These are phyloP conservation scores for Penicillium occitanis DNA, from an alignment of 2,329 filamentous ascomycete species.

Conservation along the genomic window DNA sequence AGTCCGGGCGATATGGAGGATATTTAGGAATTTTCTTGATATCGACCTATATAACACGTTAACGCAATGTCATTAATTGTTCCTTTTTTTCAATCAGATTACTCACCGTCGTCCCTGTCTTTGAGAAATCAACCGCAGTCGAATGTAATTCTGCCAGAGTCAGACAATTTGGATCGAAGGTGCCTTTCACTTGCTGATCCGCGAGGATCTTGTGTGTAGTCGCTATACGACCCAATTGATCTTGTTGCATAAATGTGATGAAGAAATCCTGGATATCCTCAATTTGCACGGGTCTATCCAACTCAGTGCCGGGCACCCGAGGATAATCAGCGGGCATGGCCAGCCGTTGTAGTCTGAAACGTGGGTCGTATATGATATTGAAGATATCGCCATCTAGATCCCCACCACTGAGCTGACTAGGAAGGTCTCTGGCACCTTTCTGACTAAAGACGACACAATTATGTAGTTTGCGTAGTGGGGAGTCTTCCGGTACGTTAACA, in stretches of 20 bases:
- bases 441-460: constrained; percentile 81
- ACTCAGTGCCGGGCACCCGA: constrained; percentile 54
- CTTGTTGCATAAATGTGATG: constrained; percentile 70
- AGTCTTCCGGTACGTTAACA: constrained; percentile 57
- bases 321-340: constrained; percentile 70
- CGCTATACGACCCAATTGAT: constrained; percentile 66
- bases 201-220: constrained; percentile 64
- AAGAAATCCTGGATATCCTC: constrained; percentile 79
- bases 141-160: constrained; percentile 65
- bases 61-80: too few species aligned
- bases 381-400: constrained; percentile 84
- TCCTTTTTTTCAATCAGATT: too few species aligned
- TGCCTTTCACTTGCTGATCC: constrained; percentile 57
- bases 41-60: constrained; percentile 22
- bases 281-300: constrained; percentile 60
- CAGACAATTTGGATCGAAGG: constrained; percentile 53
- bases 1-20: constrained; percentile 21
- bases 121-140: constrained; percentile 72
- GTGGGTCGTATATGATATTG: constrained; percentile 71
- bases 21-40: constrained; percentile 19
- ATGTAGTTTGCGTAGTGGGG: constrained; percentile 60
- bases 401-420: constrained; percentile 75
- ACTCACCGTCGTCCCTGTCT: constrained; percentile 61
- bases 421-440: constrained; percentile 68
- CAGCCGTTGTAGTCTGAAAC: constrained; percentile 46